Conservation (phyloP, 352 stramenopile genomes). For the Phytophthora cactorum region DNA sequence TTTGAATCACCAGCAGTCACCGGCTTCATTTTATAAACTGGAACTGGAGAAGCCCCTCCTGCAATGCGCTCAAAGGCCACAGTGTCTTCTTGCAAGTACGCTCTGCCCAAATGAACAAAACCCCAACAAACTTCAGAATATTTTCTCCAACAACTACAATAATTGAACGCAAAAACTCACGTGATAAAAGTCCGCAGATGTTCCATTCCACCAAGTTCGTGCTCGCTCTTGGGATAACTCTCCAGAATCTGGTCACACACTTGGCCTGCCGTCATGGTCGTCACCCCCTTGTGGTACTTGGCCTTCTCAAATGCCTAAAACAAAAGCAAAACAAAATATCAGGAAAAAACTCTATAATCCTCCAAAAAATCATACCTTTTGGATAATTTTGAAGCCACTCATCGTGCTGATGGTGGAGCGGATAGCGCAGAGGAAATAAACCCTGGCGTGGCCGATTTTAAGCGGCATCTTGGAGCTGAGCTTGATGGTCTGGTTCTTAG, state of each 20-base stretch:
- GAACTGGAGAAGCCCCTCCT: slow-evolving; percentile 13
- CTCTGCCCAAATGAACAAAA: slow-evolving; percentile 21
- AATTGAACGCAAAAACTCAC: slow-evolving; percentile 39
- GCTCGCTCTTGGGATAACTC: slow-evolving; percentile 74
- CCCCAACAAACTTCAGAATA: background rate
- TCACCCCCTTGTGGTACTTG: slow-evolving; percentile 60
- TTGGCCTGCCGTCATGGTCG: slow-evolving; percentile 64
- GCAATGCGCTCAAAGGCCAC: slow-evolving; percentile 38
- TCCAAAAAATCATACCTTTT: slow-evolving; percentile 47
- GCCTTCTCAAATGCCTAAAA: slow-evolving; percentile 81
- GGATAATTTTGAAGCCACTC: slow-evolving; percentile 84
- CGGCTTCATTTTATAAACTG: slow-evolving; percentile 47
- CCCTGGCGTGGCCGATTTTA: slow-evolving; percentile 74
- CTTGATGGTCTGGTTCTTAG: slow-evolving; percentile 77
- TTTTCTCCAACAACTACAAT: background rate
- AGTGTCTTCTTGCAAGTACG: slow-evolving; percentile 50
- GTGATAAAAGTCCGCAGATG: slow-evolving; percentile 71
- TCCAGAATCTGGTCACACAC: slow-evolving; percentile 79
- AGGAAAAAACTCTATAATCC: slow-evolving; percentile 9
- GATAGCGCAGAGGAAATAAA: slow-evolving; percentile 82
- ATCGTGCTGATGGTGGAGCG: slow-evolving; percentile 81
- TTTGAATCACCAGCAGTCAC: slow-evolving; percentile 20
- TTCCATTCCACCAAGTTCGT: slow-evolving; percentile 75
- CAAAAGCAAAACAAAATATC: background rate
- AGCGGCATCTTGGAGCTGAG: slow-evolving; percentile 75